phyloP scores from a whole-genome alignment of 140 eudicot genomes.

The Erigeron philadelphicus region DNA sequence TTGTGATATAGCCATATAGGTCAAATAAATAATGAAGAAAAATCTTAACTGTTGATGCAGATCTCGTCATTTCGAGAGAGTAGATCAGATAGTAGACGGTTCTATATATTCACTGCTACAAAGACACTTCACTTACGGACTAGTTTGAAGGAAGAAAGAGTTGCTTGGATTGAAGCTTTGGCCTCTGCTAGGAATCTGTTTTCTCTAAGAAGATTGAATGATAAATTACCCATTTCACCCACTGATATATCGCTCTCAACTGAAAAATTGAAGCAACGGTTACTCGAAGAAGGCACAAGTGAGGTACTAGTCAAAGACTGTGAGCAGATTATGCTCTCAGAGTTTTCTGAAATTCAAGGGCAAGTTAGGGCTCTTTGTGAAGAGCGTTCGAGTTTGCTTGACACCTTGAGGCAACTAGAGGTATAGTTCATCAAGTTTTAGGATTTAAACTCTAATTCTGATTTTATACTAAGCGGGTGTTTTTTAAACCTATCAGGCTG shows the following conservation, averaged over 20 bases:
- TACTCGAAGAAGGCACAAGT: constrained; percentile 61
- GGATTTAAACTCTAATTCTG: background rate
- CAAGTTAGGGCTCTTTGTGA: constrained; percentile 57
- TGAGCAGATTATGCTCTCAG: constrained; percentile 82
- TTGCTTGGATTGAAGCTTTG: constrained; percentile 81
- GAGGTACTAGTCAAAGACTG: constrained; percentile 69
- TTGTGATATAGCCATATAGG: too few species aligned
- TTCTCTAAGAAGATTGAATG: constrained; percentile 48
- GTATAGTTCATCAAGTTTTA: constrained; percentile 27
- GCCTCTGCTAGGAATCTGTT: constrained; percentile 53
- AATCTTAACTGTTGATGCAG: constrained; percentile 36
- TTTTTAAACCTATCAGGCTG: constrained; percentile 48
- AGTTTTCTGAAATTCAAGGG: constrained; percentile 61
- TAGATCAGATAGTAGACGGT: constrained; percentile 66
- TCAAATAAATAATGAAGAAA: too few species aligned
- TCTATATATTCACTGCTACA: constrained; percentile 86
- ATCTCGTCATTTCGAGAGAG: constrained; percentile 81
- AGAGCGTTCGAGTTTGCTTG: constrained; percentile 68
- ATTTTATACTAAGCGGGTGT: background rate
- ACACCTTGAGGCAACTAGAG: constrained; percentile 81
- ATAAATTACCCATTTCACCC: constrained; percentile 36
- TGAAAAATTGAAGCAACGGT: constrained; percentile 54
- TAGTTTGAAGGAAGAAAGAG: constrained; percentile 60
- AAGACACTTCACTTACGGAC: constrained; percentile 84
- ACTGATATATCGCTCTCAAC: constrained; percentile 58